phyloP scores from a whole-genome alignment of 1,284 basidiomycete genomes.

The Rhodotorula sp. region DNA sequence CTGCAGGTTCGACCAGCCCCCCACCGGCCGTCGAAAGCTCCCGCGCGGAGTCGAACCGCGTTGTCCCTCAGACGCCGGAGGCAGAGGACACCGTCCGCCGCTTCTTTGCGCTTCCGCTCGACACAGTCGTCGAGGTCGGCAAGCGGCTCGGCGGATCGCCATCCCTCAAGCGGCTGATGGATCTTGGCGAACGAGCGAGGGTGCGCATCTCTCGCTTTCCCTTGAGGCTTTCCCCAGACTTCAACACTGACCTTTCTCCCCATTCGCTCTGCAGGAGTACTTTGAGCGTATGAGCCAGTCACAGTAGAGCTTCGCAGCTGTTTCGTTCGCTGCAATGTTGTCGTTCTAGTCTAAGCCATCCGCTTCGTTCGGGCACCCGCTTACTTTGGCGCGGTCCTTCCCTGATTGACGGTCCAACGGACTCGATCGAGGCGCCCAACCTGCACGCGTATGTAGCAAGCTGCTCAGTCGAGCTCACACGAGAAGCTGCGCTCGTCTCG shows the following conservation, averaged over 20 bases:
- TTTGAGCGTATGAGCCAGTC: constrained; percentile 12
- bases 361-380: too few species aligned
- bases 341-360: too few species aligned
- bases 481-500: neutral
- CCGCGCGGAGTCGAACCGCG: too few species aligned
- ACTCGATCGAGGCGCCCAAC: too few species aligned
- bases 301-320: neutral
- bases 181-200: constrained; percentile 26
- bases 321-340: too few species aligned
- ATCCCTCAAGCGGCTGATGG: constrained; percentile 25
- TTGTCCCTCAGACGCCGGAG: too few species aligned
- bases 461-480: neutral
- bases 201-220: neutral
- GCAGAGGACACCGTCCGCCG: constrained; percentile 24
- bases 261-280: too few species aligned
- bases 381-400: too few species aligned
- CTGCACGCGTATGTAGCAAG: too few species aligned
- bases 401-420: too few species aligned
- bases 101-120: constrained; percentile 24
- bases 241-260: neutral
- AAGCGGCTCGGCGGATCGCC: constrained; percentile 19
- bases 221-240: neutral
- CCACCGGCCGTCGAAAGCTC: neutral
- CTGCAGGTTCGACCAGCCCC: neutral
- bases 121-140: constrained; percentile 20